Evolutionary conservation across 305 asterid species (phyloP).

Genomic region (Fraxinus baroniana): DNA sequence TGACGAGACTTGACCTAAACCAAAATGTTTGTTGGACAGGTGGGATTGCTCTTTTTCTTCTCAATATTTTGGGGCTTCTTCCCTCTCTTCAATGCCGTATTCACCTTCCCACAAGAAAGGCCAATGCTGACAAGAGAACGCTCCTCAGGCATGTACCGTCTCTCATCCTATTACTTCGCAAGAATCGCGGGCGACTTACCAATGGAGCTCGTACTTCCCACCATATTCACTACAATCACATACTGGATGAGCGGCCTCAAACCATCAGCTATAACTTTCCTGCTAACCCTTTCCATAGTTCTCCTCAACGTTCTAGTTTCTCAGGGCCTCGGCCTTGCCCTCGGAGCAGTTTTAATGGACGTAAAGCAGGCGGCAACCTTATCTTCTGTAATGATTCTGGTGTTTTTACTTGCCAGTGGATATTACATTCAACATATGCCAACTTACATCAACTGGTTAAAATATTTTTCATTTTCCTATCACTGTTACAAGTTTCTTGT

Average conservation of each 20-base stretch:
- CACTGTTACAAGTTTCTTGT: conserved; percentile 70
- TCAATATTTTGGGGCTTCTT: conserved; percentile 95
- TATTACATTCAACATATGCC: conserved; percentile 84
- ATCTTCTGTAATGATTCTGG: conserved; percentile 77
- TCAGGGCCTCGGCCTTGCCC: conserved; percentile 89
- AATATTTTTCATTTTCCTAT: conserved; percentile 75
- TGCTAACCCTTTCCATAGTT: conserved; percentile 51
- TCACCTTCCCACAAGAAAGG: conserved; percentile 77
- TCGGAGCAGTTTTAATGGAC: conserved; percentile 82
- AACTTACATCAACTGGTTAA: conserved; percentile 65
- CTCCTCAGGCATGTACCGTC: conserved; percentile 79
- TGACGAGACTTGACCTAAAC: no score
- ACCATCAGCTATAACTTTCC: conserved; percentile 57
- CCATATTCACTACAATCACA: conserved; percentile 55
- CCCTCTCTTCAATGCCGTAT: conserved; percentile 71
- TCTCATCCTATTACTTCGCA: conserved; percentile 74
- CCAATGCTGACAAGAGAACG: conserved; percentile 64
- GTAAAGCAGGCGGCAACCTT: conserved; percentile 70
- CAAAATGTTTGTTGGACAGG: no score
- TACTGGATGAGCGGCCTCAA: conserved; percentile 94
- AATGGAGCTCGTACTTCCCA: conserved; percentile 87
- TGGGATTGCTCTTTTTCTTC: conserved; percentile 85
- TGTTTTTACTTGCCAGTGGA: conserved; percentile 71
- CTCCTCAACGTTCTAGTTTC: conserved; percentile 78
- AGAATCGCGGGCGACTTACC: conserved; percentile 77